A percentile compares a stretch with the other conserved stretches of the same genome.
Evolutionary conservation across 345 rosid species (phyloP).

Genomic region (Durio zibethinus): DNA sequence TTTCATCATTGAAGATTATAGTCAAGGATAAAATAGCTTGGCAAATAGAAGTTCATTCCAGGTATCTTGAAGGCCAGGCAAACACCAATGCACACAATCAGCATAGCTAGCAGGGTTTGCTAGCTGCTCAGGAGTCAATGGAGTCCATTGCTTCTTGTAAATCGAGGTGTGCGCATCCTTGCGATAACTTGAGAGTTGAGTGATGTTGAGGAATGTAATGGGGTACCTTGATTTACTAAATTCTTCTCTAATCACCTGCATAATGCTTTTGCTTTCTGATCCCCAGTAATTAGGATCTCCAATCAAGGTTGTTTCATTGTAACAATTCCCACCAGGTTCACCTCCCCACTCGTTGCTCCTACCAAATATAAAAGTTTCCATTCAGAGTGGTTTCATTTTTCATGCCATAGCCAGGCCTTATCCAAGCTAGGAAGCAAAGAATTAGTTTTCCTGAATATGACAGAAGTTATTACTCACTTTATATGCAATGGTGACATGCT

Average conservation of each 20-base stretch:
- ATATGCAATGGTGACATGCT: conserved; percentile 86
- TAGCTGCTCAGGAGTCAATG: conserved; percentile 62
- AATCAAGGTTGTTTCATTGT: conserved; percentile 60
- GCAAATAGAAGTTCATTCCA: conserved; percentile 89
- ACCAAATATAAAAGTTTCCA: background rate
- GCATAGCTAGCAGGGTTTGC: conserved; percentile 76
- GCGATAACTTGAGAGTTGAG: conserved; percentile 71
- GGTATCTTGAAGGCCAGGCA: conserved; percentile 89
- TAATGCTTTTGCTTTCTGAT: conserved; percentile 63
- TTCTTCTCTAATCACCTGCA: conserved; percentile 71
- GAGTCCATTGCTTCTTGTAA: conserved; percentile 82
- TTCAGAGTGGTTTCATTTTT: too few species aligned
- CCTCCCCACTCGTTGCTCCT: conserved; percentile 90
- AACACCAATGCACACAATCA: conserved; percentile 87
- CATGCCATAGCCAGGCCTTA: too few species aligned
- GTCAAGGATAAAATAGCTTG: conserved; percentile 61
- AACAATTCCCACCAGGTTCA: conserved; percentile 56
- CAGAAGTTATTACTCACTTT: conserved; percentile 42
- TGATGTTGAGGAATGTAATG: conserved; percentile 67
- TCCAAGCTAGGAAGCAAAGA: too few species aligned
- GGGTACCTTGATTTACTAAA: conserved; percentile 49
- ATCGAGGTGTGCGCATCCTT: conserved; percentile 88
- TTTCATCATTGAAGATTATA: background rate
- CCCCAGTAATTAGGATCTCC: conserved; percentile 68
- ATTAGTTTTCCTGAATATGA: too few species aligned